Conservation (phyloP, 352 stramenopile genomes). For the Proteromonas lacertae region DNA sequence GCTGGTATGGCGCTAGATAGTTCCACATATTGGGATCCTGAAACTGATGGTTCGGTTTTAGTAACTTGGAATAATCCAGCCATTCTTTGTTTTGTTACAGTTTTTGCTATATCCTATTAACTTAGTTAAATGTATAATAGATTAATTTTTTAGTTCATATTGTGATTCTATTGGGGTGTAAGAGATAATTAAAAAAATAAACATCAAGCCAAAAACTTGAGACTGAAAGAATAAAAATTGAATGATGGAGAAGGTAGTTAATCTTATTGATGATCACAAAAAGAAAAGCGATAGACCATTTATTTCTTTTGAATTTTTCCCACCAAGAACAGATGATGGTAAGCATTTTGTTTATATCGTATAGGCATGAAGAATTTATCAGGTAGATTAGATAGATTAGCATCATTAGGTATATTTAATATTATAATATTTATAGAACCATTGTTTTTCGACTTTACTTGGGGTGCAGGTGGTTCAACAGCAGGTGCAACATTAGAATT, state of each 20-base stretch:
- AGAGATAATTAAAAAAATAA: too few species aligned
- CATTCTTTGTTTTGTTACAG: too few species aligned
- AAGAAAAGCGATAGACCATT: slow-evolving; percentile 13
- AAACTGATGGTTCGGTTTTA: too few species aligned
- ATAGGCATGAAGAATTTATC: slow-evolving; percentile 67
- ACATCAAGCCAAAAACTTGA: too few species aligned
- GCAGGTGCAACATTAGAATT: slow-evolving; percentile 42
- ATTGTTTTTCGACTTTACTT: slow-evolving; percentile 33
- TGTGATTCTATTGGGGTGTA: too few species aligned
- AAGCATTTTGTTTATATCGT: slow-evolving; percentile 45
- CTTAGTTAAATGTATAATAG: too few species aligned
- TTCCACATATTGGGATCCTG: too few species aligned
- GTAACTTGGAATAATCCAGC: too few species aligned
- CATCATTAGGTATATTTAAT: slow-evolving; percentile 2
- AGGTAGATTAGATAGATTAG: slow-evolving; percentile 47
- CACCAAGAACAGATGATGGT: slow-evolving; percentile 43
- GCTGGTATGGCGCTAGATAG: too few species aligned
- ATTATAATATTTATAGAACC: not conserved
- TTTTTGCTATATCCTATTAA: too few species aligned
- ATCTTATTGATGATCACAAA: slow-evolving; percentile 15
- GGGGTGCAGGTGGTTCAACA: slow-evolving; percentile 38
- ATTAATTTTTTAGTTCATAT: too few species aligned
- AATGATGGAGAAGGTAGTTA: slow-evolving; percentile 3
- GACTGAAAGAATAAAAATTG: too few species aligned
- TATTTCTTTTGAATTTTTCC: slow-evolving; percentile 75